Evolutionary conservation across 208 protist genomes (phyloP).

Genomic region (Strigomonas culicis): DNA sequence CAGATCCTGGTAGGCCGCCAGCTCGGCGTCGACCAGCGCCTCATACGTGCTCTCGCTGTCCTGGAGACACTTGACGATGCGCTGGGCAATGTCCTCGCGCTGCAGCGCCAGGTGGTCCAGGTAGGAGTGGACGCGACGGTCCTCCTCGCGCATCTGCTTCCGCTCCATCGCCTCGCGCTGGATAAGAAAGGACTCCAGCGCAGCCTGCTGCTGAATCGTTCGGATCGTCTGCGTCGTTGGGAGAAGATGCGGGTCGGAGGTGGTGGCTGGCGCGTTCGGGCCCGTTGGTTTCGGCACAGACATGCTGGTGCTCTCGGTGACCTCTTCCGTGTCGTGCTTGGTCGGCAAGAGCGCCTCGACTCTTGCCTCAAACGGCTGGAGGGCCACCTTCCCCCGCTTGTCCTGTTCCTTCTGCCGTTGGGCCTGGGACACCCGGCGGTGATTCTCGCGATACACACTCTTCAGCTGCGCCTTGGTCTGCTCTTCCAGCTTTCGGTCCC

Average conservation of each 20-base stretch:
- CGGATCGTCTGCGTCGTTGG: not conserved
- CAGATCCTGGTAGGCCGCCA: slow-evolving; percentile 22
- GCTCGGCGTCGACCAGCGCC: slow-evolving; percentile 12
- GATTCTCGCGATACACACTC: slow-evolving; percentile 2
- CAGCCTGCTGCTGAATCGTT: slow-evolving; percentile 25
- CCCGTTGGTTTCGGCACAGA: too few species aligned
- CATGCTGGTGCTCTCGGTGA: too few species aligned
- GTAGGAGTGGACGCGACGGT: slow-evolving; percentile 27
- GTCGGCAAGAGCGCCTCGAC: slow-evolving; percentile 38
- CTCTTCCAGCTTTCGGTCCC: slow-evolving; percentile 24
- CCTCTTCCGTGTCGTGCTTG: slow-evolving; percentile 8
- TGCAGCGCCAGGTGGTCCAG: slow-evolving; percentile 22
- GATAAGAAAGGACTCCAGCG: slow-evolving; percentile 26
- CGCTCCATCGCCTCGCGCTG: slow-evolving; percentile 26
- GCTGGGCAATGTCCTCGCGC: slow-evolving; percentile 15
- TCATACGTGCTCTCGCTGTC: slow-evolving; percentile 1
- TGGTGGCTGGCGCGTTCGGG: too few species aligned
- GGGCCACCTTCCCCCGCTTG: slow-evolving; percentile 25
- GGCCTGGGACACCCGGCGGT: not conserved
- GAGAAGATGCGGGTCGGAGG: not conserved
- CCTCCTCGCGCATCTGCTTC: slow-evolving; percentile 43
- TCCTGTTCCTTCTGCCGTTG: slow-evolving; percentile 12
- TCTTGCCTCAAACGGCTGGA: slow-evolving; percentile 48
- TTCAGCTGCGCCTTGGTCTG: slow-evolving; percentile 13
- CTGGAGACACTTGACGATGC: slow-evolving; percentile 13